These are phyloP conservation scores for Tricholoma matsutake DNA, from an alignment of 768 basidiomycete species.

Conservation along the genomic window DNA sequence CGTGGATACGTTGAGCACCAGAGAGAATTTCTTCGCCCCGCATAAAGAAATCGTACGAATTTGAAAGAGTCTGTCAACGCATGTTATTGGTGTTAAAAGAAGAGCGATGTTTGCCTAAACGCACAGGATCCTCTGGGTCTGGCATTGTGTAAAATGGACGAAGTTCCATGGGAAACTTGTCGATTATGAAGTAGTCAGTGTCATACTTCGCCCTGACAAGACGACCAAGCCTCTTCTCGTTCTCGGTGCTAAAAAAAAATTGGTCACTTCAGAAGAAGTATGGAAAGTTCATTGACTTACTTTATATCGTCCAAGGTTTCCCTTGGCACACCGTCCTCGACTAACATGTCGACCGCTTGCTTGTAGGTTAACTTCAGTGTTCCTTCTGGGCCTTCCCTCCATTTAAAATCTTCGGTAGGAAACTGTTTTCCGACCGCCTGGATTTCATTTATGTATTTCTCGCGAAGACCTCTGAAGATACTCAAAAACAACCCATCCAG, in stretches of 20 bases:
- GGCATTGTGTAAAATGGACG: constrained; percentile 99
- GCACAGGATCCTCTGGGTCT: constrained; percentile 84
- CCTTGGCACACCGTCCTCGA: constrained; percentile 79
- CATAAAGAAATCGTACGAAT: constrained; percentile 99
- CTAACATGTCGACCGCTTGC: constrained; percentile 84
- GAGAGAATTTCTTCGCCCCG: constrained; percentile 98
- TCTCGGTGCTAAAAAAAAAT: constrained; percentile 67
- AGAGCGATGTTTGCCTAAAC: constrained; percentile 22
- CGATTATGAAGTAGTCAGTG: constrained; percentile 98
- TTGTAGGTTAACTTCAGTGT: constrained; percentile 84
- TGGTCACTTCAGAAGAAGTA: constrained; percentile 9
- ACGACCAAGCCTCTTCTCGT: constrained; percentile 90
- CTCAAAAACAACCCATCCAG: constrained; percentile 83
- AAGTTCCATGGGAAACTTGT: constrained; percentile 95
- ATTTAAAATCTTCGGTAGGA: constrained; percentile 95
- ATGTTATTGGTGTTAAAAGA: constrained; percentile 5
- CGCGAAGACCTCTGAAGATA: constrained; percentile 82
- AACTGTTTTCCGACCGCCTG: constrained; percentile 80
- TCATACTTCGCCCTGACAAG: constrained; percentile 91
- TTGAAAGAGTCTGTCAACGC: constrained; percentile 70
- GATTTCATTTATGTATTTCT: constrained; percentile 80
- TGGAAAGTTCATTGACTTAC: constrained; percentile 36
- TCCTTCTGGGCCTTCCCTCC: constrained; percentile 85
- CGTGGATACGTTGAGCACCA: constrained; percentile 97
- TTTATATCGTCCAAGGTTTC: constrained; percentile 87